Percentiles rank a stretch among this genome's conserved stretches.
Evolutionary conservation across 352 stramenopile species (phyloP).

Genomic region (Globisporangium polare): DNA sequence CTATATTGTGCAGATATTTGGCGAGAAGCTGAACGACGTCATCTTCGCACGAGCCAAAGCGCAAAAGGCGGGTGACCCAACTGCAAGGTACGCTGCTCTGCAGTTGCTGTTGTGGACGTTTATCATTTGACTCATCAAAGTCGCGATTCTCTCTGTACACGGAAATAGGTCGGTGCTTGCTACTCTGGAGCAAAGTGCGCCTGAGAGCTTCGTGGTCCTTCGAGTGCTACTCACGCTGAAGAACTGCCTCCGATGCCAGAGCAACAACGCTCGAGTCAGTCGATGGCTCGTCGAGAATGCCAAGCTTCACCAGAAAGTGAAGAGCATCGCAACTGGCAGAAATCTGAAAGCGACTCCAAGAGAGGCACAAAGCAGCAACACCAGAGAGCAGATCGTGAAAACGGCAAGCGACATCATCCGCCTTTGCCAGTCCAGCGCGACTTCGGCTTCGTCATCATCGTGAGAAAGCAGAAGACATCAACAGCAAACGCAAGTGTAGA

Average conservation of each 20-base stretch:
- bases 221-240: constrained; percentile 56
- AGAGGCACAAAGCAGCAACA: constrained; percentile 2
- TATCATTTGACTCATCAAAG: no score
- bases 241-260: constrained; percentile 52
- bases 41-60: constrained; percentile 30
- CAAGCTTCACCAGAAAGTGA: constrained; percentile 20
- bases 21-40: constrained; percentile 46
- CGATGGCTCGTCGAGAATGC: constrained; percentile 29
- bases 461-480: neutral
- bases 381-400: constrained; percentile 44
- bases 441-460: neutral
- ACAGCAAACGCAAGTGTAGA: neutral
- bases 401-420: constrained; percentile 39
- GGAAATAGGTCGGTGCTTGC: constrained; percentile 21
- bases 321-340: constrained; percentile 14
- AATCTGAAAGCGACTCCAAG: constrained; percentile 2
- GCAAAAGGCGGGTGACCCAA: constrained; percentile 9
- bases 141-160: no score
- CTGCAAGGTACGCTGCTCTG: constrained; percentile 28
- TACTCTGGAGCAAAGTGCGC: constrained; percentile 22
- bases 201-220: constrained; percentile 29
- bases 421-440: constrained; percentile 11
- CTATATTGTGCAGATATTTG: constrained; percentile 43
- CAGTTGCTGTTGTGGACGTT: no score
- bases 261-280: constrained; percentile 19